Evolutionary conservation across 345 rosid species (phyloP), one percentile per base, ranked within the genome.

Genomic region (Syzygium grande): DNA sequence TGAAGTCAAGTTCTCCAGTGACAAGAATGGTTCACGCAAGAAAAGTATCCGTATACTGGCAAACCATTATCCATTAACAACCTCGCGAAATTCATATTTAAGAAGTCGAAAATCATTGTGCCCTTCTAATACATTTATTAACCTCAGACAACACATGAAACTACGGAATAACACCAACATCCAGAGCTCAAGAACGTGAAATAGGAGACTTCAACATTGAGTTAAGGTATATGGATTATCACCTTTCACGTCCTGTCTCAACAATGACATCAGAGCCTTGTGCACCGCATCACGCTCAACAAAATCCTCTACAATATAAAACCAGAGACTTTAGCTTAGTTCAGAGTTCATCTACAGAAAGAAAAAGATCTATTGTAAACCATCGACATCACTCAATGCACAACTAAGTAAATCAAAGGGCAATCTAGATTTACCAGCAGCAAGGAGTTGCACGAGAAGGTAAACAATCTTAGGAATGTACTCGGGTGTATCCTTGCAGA

Each of bases 161-260:
- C 49, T 73, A 73, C 21, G 27, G 22, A 84, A 51, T 25, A 83
- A 30, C 25, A 23, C 22, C 2, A 84, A 83, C 12, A 23, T 46
- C 84, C 54, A 15, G 87, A 51, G 25, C 85, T 34, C 53, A 79
- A 19, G 12, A 53, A 83, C 38, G 27, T 78, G 51, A 23, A 56
- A 38, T 9, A 34, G 84, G 43, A 30, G 46, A 41, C 86, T 56
- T 56, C n/a, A 30, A 27, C n/a, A n/a, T n/a, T n/a, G n/a, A n/a
- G n/a, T n/a, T n/a, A n/a, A n/a, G n/a, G n/a, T 16, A 51, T 13
- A 77, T 19, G 34, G 34, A 51, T 78, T 88, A 84, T 88, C 91
- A 98, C 99, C 99, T 96, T 98, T 97, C 51, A 95, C 96, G 91
- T 98, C 99, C 93, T 97, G 99, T 92, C 99, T 93, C 93, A 97